phyloP scores from a whole-genome alignment of 768 basidiomycete species.

The Mycena rebaudengoi region DNA sequence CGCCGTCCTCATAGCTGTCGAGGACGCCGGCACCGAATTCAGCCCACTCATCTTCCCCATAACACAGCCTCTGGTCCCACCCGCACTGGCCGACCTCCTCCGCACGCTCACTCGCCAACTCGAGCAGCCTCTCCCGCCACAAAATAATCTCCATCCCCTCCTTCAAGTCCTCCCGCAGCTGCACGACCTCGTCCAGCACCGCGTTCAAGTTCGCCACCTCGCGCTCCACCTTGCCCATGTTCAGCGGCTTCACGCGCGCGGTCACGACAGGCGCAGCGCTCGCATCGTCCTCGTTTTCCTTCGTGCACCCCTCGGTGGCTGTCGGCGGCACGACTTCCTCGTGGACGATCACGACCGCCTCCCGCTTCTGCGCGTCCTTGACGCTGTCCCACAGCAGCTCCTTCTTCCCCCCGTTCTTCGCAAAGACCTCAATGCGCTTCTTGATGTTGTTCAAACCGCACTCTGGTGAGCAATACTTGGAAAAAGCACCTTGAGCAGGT shows the following conservation, averaged over 20 bases:
- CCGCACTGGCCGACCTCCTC: constrained; percentile 79
- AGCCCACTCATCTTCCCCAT: constrained; percentile 82
- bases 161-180: constrained; percentile 70
- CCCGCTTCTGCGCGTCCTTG: constrained; percentile 71
- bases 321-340: constrained; percentile 34
- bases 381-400: constrained; percentile 79
- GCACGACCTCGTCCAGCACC: constrained; percentile 65
- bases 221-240: constrained; percentile 59
- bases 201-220: constrained; percentile 63
- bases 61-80: constrained; percentile 87
- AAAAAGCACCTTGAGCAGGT: constrained; percentile 82
- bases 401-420: constrained; percentile 68
- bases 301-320: constrained; percentile 30
- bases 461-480: constrained; percentile 92
- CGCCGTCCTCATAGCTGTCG: constrained; percentile 70
- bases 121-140: constrained; percentile 75
- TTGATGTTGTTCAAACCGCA: constrained; percentile 84
- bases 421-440: constrained; percentile 67
- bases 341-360: constrained; percentile 69
- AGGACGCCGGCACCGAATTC: constrained; percentile 73
- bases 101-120: constrained; percentile 73
- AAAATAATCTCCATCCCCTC: constrained; percentile 72
- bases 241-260: constrained; percentile 41
- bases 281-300: constrained; percentile 30
- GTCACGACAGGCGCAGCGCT: not conserved